Conservation (phyloP, 176 grass and related monocot species). For the Aegilops longissima region DNA sequence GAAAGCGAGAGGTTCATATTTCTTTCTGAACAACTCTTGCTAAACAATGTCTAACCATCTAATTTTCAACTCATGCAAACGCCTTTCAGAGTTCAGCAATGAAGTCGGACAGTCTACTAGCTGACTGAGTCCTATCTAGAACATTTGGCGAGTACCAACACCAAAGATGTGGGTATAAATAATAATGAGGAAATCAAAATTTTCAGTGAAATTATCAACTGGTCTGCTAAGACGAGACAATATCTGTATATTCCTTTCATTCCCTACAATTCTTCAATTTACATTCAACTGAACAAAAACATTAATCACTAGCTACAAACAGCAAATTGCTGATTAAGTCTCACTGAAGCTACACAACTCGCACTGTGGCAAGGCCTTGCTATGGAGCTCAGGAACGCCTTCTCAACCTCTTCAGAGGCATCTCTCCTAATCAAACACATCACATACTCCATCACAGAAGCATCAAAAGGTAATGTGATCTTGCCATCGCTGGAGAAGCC, state of each 20-base stretch:
- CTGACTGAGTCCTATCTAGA: neutral
- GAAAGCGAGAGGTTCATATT: neutral
- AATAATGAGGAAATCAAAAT: neutral
- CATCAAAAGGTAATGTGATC: constrained; percentile 56
- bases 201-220: neutral
- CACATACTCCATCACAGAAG: constrained; percentile 38
- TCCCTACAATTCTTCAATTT: constrained; percentile 1
- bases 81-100: neutral
- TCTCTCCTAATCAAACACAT: constrained; percentile 43
- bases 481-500: constrained; percentile 39
- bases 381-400: constrained; percentile 34
- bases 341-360: neutral
- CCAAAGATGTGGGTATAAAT: neutral
- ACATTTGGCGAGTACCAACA: neutral
- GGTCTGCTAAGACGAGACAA: neutral
- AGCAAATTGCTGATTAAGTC: constrained; percentile 21
- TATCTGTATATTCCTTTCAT: neutral
- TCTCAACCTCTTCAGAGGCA: constrained; percentile 39
- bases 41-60: neutral
- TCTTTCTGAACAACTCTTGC: neutral
- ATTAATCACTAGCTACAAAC: constrained; percentile 13
- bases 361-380: constrained; percentile 6
- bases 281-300: neutral
- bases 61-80: neutral
- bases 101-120: neutral